Conservation (phyloP, 257 asterid genomes). For the Salvia miltiorrhiza region DNA sequence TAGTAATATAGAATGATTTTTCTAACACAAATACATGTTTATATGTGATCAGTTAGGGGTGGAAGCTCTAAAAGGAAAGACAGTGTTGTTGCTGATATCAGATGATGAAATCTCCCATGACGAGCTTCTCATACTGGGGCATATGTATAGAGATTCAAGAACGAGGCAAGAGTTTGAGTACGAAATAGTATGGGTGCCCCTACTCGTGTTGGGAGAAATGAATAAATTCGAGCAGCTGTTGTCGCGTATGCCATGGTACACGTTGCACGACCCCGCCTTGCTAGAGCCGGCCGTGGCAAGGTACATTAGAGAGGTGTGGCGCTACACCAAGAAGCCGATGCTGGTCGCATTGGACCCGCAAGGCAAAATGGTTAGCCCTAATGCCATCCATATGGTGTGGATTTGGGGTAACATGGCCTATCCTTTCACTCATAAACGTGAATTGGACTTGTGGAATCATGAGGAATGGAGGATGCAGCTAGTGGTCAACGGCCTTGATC, state of each 20-base stretch:
- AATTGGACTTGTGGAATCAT: conserved; percentile 52
- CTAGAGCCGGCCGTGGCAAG: conserved; percentile 60
- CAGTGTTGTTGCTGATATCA: conserved; percentile 63
- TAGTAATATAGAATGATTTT: not conserved
- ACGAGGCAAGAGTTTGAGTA: conserved; percentile 43
- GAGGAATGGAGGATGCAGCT: conserved; percentile 66
- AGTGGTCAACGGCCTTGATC: conserved; percentile 59
- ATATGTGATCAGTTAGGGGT: conserved; percentile 37
- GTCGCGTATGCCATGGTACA: conserved; percentile 75
- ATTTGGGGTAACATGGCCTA: conserved; percentile 81
- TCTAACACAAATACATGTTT: not conserved
- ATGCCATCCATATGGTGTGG: conserved; percentile 72
- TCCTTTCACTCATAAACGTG: conserved; percentile 54
- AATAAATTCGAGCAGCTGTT: conserved; percentile 42
- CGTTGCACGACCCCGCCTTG: conserved; percentile 55
- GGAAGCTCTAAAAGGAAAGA: conserved; percentile 59
- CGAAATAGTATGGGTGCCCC: conserved; percentile 83
- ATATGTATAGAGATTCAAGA: conserved; percentile 44
- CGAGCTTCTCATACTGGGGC: conserved; percentile 48
- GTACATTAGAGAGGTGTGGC: conserved; percentile 68
- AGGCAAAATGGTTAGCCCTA: conserved; percentile 51
- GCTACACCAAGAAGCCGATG: conserved; percentile 59
- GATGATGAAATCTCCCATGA: conserved; percentile 59
- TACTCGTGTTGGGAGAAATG: conserved; percentile 50
- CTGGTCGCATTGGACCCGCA: conserved; percentile 72